These are phyloP conservation scores for Arctostaphylos glauca DNA, from an alignment of 148 eudicot species.

Conservation along the genomic window DNA sequence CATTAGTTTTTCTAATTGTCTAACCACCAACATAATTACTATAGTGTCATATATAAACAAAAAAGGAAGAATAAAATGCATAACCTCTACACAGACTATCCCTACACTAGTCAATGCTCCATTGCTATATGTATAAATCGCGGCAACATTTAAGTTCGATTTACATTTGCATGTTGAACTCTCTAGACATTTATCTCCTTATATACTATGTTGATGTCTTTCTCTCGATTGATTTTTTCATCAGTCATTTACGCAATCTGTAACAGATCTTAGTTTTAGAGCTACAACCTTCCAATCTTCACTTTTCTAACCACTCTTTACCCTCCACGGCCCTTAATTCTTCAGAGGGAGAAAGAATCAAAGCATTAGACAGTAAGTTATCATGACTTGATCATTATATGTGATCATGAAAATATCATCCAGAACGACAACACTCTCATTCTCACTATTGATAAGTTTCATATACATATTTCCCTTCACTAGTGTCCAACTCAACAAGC, in stretches of 20 bases:
- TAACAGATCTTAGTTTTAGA: neutral
- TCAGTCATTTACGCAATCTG: neutral
- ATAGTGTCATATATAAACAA: neutral
- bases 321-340: no score
- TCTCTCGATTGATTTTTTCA: neutral
- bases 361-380: no score
- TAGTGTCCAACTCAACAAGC: no score
- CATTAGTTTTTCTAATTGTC: neutral
- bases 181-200: neutral
- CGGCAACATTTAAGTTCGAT: neutral
- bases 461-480: no score
- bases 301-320: neutral
- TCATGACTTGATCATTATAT: no score
- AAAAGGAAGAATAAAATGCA: neutral
- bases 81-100: neutral
- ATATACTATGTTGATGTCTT: neutral
- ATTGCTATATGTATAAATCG: neutral
- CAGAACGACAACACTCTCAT: no score
- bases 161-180: neutral
- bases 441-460: no score
- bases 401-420: no score
- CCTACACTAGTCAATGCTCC: neutral
- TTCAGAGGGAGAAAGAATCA: no score
- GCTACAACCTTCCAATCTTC: neutral
- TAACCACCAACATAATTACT: neutral